phyloP scores from a whole-genome alignment of 2,329 filamentous ascomycete genomes.

The Cercospora brassicicola region DNA sequence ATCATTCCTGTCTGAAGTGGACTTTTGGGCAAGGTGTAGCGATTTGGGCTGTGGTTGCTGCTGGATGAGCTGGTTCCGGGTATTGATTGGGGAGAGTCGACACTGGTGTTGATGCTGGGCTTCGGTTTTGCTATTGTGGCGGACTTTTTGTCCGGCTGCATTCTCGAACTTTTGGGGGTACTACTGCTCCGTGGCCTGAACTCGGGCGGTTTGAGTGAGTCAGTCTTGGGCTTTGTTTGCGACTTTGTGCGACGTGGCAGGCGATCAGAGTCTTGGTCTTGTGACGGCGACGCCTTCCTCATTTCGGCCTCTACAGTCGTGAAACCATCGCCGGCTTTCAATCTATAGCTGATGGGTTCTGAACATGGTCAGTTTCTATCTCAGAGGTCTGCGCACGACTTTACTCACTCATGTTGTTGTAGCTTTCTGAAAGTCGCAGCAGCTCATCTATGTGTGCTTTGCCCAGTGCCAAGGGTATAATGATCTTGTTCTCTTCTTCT shows the following conservation, averaged over 20 bases:
- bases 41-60: neutral
- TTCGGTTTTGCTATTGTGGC: neutral
- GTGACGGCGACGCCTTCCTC: neutral
- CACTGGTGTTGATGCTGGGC: neutral
- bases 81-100: neutral
- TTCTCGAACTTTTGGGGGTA: neutral
- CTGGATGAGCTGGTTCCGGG: neutral
- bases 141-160: neutral
- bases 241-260: neutral
- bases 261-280: neutral
- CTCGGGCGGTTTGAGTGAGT: neutral
- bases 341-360: constrained; percentile 4
- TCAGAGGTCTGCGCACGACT: too few relatives aligned
- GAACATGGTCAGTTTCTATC: neutral
- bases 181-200: neutral
- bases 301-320: constrained; percentile 3
- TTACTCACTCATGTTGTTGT: constrained; percentile 2
- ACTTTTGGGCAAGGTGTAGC: constrained; percentile 1
- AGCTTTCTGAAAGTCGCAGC: neutral
- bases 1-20: neutral
- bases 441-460: constrained; percentile 9
- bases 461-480: neutral
- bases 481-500: constrained; percentile 1
- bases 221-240: neutral
- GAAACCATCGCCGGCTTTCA: neutral